Evolutionary conservation across 2,329 filamentous ascomycete genomes (phyloP).

Genomic region (Exutisphaerella laricina): DNA sequence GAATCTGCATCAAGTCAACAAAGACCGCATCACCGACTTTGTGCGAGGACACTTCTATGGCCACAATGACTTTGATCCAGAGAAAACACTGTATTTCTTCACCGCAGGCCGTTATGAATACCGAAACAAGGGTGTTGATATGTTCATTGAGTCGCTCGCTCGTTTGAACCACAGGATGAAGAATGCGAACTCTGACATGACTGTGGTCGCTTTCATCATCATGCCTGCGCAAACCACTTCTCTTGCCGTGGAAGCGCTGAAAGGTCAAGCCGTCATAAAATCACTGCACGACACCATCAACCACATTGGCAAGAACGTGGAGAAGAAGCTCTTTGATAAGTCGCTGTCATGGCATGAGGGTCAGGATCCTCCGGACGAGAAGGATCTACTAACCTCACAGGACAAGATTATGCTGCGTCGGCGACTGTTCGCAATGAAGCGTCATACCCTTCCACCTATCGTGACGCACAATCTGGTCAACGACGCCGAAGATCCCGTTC

Average conservation of each 20-base stretch:
- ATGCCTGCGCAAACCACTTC: constrained; percentile 97
- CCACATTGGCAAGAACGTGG: constrained; percentile 87
- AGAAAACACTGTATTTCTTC: constrained; percentile 97
- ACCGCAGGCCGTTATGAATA: constrained; percentile 96
- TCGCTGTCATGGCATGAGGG: constrained; percentile 95
- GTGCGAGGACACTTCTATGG: constrained; percentile 98
- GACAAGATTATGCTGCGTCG: constrained; percentile 90
- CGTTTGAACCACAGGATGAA: constrained; percentile 93
- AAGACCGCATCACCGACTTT: constrained; percentile 98
- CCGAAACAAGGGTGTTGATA: constrained; percentile 97
- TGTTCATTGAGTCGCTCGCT: constrained; percentile 97
- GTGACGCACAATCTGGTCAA: constrained; percentile 99
- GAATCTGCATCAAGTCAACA: constrained; percentile 91
- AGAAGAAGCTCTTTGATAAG: constrained; percentile 88
- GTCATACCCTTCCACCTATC: constrained; percentile 81
- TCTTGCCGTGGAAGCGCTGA: constrained; percentile 88
- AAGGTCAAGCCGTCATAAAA: constrained; percentile 96
- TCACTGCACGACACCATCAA: constrained; percentile 88
- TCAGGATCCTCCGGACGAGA: constrained; percentile 88
- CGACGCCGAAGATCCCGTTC: constrained; percentile 83
- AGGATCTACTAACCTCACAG: constrained; percentile 85
- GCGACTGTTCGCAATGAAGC: constrained; percentile 94
- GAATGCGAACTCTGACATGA: constrained; percentile 75
- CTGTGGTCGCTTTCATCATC: constrained; percentile 95
- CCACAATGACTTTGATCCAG: constrained; percentile 92